phyloP scores from a whole-genome alignment of 2,329 filamentous ascomycete species.

The Xylariaceae sp. region DNA sequence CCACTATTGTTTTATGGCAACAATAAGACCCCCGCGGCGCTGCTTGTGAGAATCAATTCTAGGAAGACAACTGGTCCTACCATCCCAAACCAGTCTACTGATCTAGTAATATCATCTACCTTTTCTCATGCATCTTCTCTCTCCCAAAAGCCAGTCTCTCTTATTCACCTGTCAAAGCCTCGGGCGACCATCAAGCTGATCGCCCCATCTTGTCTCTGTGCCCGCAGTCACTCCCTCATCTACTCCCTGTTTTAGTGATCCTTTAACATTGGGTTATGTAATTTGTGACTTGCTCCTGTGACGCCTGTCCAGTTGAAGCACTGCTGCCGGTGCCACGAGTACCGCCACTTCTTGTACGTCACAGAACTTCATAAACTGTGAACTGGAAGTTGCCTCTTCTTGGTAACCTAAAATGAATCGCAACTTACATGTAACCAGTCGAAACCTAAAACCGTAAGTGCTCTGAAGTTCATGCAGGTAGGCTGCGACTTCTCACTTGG shows the following conservation, averaged over 20 bases:
- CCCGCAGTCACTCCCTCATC: constrained; percentile 24
- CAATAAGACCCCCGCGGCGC: background rate
- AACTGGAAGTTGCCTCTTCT: constrained; percentile 1
- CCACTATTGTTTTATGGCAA: background rate
- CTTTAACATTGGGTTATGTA: constrained; percentile 34
- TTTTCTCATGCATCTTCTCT: background rate
- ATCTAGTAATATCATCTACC: background rate
- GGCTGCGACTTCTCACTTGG: constrained; percentile 36
- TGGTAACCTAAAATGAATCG: constrained; percentile 42
- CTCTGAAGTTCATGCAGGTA: constrained; percentile 38
- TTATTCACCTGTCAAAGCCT: background rate
- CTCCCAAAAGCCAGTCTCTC: background rate
- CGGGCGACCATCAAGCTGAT: constrained; percentile 22
- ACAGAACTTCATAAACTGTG: background rate
- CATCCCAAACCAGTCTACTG: background rate
- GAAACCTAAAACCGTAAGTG: constrained; percentile 15
- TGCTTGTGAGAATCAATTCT: background rate
- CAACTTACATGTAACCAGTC: constrained; percentile 41
- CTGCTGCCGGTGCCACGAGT: constrained; percentile 40
- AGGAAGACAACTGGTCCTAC: background rate
- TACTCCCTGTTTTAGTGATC: constrained; percentile 12
- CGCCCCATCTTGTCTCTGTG: constrained; percentile 25
- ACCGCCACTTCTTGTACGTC: constrained; percentile 32
- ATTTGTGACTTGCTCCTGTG: constrained; percentile 39
- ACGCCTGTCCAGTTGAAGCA: constrained; percentile 38